phyloP scores from a whole-genome alignment of 75 land plant genomes.

The Sequoiadendron giganteum region DNA sequence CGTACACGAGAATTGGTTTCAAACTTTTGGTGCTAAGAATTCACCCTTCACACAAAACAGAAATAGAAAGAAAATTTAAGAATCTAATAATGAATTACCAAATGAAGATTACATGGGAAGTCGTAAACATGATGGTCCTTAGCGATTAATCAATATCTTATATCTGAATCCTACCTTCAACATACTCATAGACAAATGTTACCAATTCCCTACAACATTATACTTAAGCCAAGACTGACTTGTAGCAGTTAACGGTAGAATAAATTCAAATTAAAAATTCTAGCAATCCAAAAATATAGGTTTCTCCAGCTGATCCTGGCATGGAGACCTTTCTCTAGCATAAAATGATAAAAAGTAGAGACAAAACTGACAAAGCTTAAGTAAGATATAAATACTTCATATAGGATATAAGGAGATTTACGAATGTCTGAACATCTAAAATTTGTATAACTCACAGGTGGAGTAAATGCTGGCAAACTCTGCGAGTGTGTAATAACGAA shows the following conservation, averaged over 20 bases:
- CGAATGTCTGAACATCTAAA: not conserved
- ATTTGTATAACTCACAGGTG: constrained; percentile 51
- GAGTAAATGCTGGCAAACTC: constrained; percentile 55
- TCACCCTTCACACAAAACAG: not conserved
- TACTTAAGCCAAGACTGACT: not conserved
- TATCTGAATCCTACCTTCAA: not conserved
- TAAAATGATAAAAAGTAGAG: not conserved
- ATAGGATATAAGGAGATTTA: not conserved
- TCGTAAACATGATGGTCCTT: too few relatives aligned
- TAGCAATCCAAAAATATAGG: not conserved
- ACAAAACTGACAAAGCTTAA: not conserved
- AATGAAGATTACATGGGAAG: not conserved
- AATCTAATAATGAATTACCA: not conserved
- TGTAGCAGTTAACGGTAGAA: not conserved
- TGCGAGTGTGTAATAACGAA: constrained; percentile 51
- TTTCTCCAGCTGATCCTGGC: not conserved
- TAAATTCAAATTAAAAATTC: not conserved
- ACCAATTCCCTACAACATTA: not conserved
- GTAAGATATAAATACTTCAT: not conserved
- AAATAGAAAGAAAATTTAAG: too few relatives aligned
- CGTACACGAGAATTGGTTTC: not conserved
- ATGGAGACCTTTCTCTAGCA: not conserved
- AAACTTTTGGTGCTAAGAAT: not conserved
- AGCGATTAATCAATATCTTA: not conserved
- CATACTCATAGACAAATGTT: not conserved